Evolutionary conservation across 495 filamentous ascomycete species (phyloP).

Genomic region (Penicillium ochrochloron): DNA sequence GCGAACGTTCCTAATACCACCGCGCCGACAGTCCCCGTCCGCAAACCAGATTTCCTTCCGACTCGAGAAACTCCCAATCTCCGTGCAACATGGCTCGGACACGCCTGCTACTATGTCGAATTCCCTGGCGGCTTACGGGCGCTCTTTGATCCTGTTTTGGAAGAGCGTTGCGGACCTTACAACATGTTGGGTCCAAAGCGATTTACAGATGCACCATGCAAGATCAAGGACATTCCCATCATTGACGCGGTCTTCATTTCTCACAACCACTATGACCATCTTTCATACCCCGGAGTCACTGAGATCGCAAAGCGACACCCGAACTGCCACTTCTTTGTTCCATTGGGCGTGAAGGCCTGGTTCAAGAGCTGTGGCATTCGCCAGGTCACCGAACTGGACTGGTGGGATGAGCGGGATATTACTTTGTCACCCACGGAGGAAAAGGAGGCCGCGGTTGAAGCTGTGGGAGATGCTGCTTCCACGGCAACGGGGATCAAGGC

Average conservation of each 20-base stretch:
- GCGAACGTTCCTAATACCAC: constrained; percentile 64
- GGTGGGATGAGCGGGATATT: constrained; percentile 88
- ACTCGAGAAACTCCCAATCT: constrained; percentile 61
- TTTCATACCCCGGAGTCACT: constrained; percentile 74
- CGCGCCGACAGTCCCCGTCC: constrained; percentile 68
- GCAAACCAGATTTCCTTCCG: constrained; percentile 71
- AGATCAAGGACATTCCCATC: constrained; percentile 76
- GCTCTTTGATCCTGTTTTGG: constrained; percentile 95
- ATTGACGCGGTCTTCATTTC: constrained; percentile 91
- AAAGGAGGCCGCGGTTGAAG: constrained; percentile 29
- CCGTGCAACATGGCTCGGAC: constrained; percentile 94
- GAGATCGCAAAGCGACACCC: constrained; percentile 74
- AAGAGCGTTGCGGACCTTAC: constrained; percentile 81
- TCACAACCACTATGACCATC: constrained; percentile 94
- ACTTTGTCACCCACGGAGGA: constrained; percentile 53
- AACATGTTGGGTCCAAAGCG: constrained; percentile 75
- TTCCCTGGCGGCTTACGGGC: constrained; percentile 88
- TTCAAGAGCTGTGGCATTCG: constrained; percentile 69
- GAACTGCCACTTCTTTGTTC: constrained; percentile 85
- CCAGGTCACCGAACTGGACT: constrained; percentile 88
- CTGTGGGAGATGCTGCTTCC: constrained; percentile 33
- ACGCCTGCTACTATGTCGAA: constrained; percentile 93
- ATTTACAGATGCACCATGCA: constrained; percentile 78
- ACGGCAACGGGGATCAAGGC: constrained; percentile 62
- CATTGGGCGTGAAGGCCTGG: constrained; percentile 87